Percentiles rank a stretch among this genome's conserved stretches.
phyloP scores from a whole-genome alignment of 2,329 filamentous ascomycete genomes.

The Fusarium citri region DNA sequence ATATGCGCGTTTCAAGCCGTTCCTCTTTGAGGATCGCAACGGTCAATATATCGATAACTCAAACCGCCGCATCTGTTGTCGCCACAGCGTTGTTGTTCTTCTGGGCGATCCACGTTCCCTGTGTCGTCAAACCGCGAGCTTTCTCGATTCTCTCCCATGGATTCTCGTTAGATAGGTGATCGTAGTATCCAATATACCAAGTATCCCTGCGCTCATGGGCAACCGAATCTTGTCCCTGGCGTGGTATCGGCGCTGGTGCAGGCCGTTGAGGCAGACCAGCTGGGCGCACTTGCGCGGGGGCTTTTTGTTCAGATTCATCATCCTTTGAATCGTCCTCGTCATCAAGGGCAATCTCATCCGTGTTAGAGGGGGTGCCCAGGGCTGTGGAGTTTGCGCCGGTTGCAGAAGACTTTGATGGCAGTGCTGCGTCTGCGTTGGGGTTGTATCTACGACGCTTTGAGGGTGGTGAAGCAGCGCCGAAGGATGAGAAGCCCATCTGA shows the following conservation, averaged over 20 bases:
- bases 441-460: constrained; percentile 77
- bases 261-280: constrained; percentile 51
- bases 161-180: constrained; percentile 76
- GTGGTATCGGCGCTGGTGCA: constrained; percentile 21
- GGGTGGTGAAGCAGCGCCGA: constrained; percentile 67
- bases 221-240: constrained; percentile 24
- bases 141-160: constrained; percentile 74
- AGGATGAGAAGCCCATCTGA: constrained; percentile 78
- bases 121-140: constrained; percentile 55
- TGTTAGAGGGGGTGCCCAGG: constrained; percentile 51
- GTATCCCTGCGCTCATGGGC: constrained; percentile 42
- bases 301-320: constrained; percentile 18
- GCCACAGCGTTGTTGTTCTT: constrained; percentile 6
- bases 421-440: constrained; percentile 60
- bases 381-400: constrained; percentile 54
- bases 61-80: constrained; percentile 17
- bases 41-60: constrained; percentile 8
- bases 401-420: constrained; percentile 46
- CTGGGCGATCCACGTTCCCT: constrained; percentile 59
- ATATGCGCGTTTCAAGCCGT: background rate
- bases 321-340: constrained; percentile 43
- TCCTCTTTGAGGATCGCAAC: background rate
- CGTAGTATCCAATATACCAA: constrained; percentile 77
- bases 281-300: constrained; percentile 49
- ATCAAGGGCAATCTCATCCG: constrained; percentile 60